Base-by-base conservation (phyloP, 176 grass and related monocot species). In the Carex kokanica region DNA sequence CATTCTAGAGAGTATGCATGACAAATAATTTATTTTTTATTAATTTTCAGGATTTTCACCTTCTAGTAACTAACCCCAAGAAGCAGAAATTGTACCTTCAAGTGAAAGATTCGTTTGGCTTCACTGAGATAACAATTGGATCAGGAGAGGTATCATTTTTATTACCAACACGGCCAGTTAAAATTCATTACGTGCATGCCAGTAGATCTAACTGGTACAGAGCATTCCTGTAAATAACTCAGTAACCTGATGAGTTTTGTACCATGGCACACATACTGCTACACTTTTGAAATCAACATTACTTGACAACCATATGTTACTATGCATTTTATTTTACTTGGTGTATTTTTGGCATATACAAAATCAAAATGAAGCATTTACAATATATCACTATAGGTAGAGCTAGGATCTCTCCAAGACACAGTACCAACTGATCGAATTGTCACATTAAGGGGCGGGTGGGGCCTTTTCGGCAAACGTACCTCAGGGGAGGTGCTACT, bases 401-500 rank as follows among this genome's bases (percentile, higher is more conserved):
- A 98, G 81, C 85, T 98, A 67, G 91, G 91, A 16, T 91, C 91
- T n/a, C 96, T 98, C 41, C 87, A 98, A 89, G 96, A 98, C 63
- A 98, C 96, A 15, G 91, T 95, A 80, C 96, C 96, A 2, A 95
- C 93, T 0, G 96, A 99, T 55, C 89, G 84, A 90, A 85, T 95
- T 60, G 91, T 99, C 15, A 88, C 82, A 55, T 80, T 95, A 38
- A 88, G 87, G 47, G 92, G 88, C 5, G 89, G 91, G 21, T 95
- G 91, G 96, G 82, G 91, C 20, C 64, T 91, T 4, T 90, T 95
- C 12, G 65, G 93, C 51, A 99, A 89, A 47, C 84, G 82, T 62
- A 34, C 64, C 20, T 81, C 91, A 17, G 96, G 96, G 0, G 96
- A 99, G 87, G 83, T 99, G 9, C 87, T 99, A 43, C 80, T 99